Conservation (phyloP, 805 yeast genomes). For the Candida maltosa region DNA sequence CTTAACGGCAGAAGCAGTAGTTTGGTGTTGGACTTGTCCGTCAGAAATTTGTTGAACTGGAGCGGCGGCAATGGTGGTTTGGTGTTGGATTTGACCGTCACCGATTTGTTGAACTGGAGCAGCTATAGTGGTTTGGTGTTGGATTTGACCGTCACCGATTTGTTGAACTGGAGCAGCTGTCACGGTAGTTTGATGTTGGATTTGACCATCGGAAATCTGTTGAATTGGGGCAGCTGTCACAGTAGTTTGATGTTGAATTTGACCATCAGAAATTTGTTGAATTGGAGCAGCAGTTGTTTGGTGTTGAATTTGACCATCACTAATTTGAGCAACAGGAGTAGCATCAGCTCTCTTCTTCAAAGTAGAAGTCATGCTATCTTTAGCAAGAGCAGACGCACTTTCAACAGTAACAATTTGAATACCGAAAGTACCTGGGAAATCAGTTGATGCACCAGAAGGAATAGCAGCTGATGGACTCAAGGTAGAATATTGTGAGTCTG, state of each 20-base stretch:
- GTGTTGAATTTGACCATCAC: constrained; percentile 44
- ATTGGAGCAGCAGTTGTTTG: constrained; percentile 31
- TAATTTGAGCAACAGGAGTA: constrained; percentile 11
- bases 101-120: constrained; percentile 36
- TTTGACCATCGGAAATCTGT: constrained; percentile 47
- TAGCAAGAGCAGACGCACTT: constrained; percentile 17
- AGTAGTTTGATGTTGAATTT: constrained; percentile 29
- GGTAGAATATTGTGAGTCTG: constrained; percentile 68
- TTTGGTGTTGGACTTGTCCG: constrained; percentile 28
- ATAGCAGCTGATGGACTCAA: constrained; percentile 62
- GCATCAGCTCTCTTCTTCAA: constrained; percentile 16
- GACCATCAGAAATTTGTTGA: constrained; percentile 42
- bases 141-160: constrained; percentile 47
- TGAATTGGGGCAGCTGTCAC: constrained; percentile 28
- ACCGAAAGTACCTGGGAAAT: constrained; percentile 59
- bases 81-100: constrained; percentile 46
- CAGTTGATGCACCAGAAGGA: constrained; percentile 50
- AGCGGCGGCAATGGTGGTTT: constrained; percentile 13
- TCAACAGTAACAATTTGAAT: constrained; percentile 59
- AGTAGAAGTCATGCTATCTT: constrained; percentile 4
- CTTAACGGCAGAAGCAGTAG: constrained; percentile 19
- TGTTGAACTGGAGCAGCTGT: constrained; percentile 30
- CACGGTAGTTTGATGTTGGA: constrained; percentile 40
- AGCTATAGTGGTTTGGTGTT: constrained; percentile 22
- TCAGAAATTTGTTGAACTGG: constrained; percentile 27